These are phyloP conservation scores for Xylariales sp. DNA, from an alignment of 2,329 filamentous ascomycete species.

Conservation along the genomic window DNA sequence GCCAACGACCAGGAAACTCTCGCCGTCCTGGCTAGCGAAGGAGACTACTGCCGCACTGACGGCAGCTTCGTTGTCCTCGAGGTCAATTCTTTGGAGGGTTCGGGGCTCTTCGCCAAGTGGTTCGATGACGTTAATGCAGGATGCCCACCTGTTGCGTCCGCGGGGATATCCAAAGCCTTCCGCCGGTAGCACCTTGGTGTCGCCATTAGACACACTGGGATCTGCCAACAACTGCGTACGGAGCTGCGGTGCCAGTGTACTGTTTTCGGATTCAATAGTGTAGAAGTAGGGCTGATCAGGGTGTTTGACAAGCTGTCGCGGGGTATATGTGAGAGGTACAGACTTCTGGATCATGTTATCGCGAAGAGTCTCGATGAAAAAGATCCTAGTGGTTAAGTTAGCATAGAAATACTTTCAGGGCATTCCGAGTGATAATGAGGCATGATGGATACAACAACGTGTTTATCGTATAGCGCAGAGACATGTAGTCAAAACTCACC, in stretches of 20 bases:
- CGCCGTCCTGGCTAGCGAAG: conserved; percentile 83
- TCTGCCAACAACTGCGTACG: conserved; percentile 70
- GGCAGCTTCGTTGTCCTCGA: conserved; percentile 89
- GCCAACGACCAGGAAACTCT: conserved; percentile 87
- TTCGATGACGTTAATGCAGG: conserved; percentile 91
- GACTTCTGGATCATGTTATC: conserved; percentile 84
- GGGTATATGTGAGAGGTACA: conserved; percentile 83
- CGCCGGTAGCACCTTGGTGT: conserved; percentile 64
- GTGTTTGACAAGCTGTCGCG: conserved; percentile 80
- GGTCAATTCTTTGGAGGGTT: conserved; percentile 72
- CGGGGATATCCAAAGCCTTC: conserved; percentile 86
- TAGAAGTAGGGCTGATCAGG: conserved; percentile 91
- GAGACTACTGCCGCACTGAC: conserved; percentile 78
- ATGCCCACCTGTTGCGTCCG: conserved; percentile 84
- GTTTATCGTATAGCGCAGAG: not conserved
- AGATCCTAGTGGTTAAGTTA: conserved; percentile 60
- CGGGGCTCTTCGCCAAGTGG: conserved; percentile 69
- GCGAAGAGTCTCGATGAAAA: conserved; percentile 79
- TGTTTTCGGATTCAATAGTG: conserved; percentile 88
- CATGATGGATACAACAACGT: too few relatives aligned
- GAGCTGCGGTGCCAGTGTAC: conserved; percentile 77
- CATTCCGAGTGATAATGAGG: not conserved
- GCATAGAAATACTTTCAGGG: conserved; percentile 9
- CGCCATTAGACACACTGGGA: conserved; percentile 64
- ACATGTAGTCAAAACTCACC: conserved; percentile 49